Evolutionary conservation across 768 basidiomycete genomes (phyloP).

Genomic region (Leccinum variicolor): DNA sequence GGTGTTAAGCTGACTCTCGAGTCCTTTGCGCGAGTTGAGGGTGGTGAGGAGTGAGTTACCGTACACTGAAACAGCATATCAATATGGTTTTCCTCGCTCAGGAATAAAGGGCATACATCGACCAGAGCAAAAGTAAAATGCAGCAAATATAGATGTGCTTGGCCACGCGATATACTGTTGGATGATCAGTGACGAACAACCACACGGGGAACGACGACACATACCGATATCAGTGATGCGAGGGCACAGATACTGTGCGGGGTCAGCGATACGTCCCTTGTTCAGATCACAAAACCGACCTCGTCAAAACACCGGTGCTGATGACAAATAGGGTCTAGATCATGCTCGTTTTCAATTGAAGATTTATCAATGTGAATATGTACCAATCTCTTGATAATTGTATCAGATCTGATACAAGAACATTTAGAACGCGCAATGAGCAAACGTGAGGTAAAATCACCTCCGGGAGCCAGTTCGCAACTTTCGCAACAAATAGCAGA

Average conservation of each 20-base stretch:
- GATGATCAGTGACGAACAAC: not conserved
- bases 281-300: conserved; percentile 13
- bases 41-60: conserved; percentile 56
- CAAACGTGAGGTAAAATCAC: conserved; percentile 12
- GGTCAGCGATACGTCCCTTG: conserved; percentile 2
- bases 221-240: conserved; percentile 50
- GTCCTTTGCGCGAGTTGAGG: conserved; percentile 51
- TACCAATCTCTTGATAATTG: conserved; percentile 46
- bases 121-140: conserved; percentile 59
- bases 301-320: conserved; percentile 37
- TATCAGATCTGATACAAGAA: conserved; percentile 36
- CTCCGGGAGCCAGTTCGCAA: conserved; percentile 43
- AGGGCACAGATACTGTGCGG: conserved; percentile 46
- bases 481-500: conserved; percentile 43
- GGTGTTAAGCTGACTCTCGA: conserved; percentile 25
- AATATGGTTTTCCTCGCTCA: not conserved
- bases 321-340: conserved; percentile 53
- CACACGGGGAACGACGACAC: not conserved
- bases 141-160: conserved; percentile 51
- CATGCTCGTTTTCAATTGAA: not conserved
- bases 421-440: not conserved
- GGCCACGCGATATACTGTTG: conserved; percentile 45
- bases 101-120: conserved; percentile 40
- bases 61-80: conserved; percentile 39
- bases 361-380: not conserved